Evolutionary conservation across 805 yeast species (phyloP).

Genomic region (Tetrapisispora fleetii): DNA sequence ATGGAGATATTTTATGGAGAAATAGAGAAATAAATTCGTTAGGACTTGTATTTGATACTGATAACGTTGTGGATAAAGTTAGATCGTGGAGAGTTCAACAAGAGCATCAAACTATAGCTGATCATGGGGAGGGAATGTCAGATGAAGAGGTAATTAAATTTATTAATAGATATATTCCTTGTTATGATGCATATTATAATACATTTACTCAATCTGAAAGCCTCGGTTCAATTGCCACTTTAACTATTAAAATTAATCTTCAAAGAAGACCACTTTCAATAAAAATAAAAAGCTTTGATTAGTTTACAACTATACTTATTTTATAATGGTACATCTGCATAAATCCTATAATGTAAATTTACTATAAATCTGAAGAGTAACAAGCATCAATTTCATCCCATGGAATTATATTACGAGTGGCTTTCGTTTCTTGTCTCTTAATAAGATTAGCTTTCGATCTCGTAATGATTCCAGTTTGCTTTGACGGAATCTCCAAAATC

Average conservation of each 20-base stretch:
- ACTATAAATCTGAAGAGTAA: slow-evolving; percentile 3
- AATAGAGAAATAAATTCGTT: slow-evolving; percentile 47
- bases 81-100: slow-evolving; percentile 73
- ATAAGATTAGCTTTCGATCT: slow-evolving; percentile 7
- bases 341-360: neutral
- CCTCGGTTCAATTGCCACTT: slow-evolving; percentile 22
- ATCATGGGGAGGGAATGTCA: slow-evolving; percentile 68
- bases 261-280: slow-evolving; percentile 16
- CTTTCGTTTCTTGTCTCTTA: neutral
- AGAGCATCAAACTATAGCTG: slow-evolving; percentile 20
- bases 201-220: slow-evolving; percentile 30
- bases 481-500: neutral
- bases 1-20: slow-evolving; percentile 34
- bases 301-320: neutral
- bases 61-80: slow-evolving; percentile 44
- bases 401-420: slow-evolving; percentile 21
- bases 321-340: neutral
- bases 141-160: slow-evolving; percentile 58
- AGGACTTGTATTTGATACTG: slow-evolving; percentile 55
- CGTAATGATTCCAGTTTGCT: slow-evolving; percentile 6
- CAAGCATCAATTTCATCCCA: slow-evolving; percentile 20
- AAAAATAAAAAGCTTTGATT: slow-evolving; percentile 26
- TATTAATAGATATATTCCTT: slow-evolving; percentile 80
- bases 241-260: slow-evolving; percentile 24
- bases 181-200: slow-evolving; percentile 60